phyloP scores from a whole-genome alignment of 352 stramenopile genomes.

The Pythium biforme region DNA sequence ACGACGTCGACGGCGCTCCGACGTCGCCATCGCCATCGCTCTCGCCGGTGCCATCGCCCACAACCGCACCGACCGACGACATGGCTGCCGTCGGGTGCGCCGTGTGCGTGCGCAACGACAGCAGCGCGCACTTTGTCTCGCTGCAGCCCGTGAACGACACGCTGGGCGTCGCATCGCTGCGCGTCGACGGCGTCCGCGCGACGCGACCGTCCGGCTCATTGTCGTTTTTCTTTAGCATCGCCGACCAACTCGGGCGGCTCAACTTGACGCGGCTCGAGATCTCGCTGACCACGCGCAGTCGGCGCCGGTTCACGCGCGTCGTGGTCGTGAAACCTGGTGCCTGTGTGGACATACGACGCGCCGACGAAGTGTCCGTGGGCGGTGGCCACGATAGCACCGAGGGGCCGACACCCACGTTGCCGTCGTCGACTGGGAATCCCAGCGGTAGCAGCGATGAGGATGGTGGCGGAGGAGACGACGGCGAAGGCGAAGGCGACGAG shows the following conservation, averaged over 20 bases:
- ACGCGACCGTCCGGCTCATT: not conserved
- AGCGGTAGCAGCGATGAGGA: not conserved
- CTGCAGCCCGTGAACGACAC: conserved; percentile 35
- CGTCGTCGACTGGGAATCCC: not conserved
- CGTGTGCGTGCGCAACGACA: conserved; percentile 29
- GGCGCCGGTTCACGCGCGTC: conserved; percentile 17
- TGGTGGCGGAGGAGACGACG: no score
- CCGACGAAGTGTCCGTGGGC: not conserved
- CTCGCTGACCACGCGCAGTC: conserved; percentile 21
- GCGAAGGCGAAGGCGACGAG: not conserved
- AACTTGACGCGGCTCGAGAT: conserved; percentile 20
- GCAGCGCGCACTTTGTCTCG: conserved; percentile 27
- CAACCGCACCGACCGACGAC: not conserved
- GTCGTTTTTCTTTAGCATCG: conserved; percentile 13
- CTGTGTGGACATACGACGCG: conserved; percentile 12
- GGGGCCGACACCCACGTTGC: no score
- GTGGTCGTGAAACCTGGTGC: conserved; percentile 21
- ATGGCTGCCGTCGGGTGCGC: not conserved
- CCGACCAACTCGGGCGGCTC: conserved; percentile 1
- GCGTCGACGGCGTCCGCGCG: conserved; percentile 17
- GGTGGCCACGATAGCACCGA: no score
- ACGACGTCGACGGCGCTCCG: not conserved
- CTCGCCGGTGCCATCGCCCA: not conserved
- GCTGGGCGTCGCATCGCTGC: conserved; percentile 23
- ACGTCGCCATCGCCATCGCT: no score